Conservation (phyloP, 495 filamentous ascomycete species). For the Aspergillus leporis region DNA sequence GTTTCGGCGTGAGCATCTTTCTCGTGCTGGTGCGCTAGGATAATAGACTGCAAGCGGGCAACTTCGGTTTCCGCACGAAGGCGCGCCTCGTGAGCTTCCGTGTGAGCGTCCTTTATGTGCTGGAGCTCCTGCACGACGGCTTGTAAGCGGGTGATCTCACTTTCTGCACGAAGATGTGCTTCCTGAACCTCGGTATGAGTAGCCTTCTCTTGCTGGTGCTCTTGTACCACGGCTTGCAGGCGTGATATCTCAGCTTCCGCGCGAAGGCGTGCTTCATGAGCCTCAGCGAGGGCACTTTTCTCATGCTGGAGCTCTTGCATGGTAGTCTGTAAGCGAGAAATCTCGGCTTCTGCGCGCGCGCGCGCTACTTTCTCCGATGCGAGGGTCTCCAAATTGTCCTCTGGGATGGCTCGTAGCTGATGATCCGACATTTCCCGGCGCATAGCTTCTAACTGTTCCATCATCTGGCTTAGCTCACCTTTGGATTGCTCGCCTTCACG, state of each 20-base stretch:
- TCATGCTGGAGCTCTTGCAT: conserved; percentile 33
- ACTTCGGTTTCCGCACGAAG: conserved; percentile 16
- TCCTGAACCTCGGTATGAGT: conserved; percentile 5
- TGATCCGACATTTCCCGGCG: conserved; percentile 33
- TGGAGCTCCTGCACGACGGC: conserved; percentile 27
- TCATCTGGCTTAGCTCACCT: conserved; percentile 45
- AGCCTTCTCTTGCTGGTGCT: conserved; percentile 14
- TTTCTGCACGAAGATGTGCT: conserved; percentile 18
- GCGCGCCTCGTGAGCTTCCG: conserved; percentile 51
- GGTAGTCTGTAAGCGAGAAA: conserved; percentile 38
- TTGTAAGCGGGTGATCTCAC: conserved; percentile 24
- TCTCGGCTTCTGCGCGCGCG: conserved; percentile 51
- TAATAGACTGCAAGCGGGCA: conserved; percentile 1
- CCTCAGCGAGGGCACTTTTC: conserved; percentile 33
- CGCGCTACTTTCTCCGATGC: conserved; percentile 59
- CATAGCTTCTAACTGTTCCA: conserved; percentile 48
- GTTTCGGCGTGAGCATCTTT: conserved; percentile 3
- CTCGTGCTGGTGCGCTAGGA: background rate
- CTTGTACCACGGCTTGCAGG: conserved; percentile 17
- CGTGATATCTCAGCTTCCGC: conserved; percentile 23
- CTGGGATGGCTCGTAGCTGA: conserved; percentile 30
- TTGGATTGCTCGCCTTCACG: conserved; percentile 37
- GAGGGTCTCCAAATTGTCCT: conserved; percentile 30
- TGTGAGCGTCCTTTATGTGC: conserved; percentile 28
- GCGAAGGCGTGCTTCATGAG: conserved; percentile 48